Evolutionary conservation across 768 basidiomycete genomes (phyloP).

Genomic region (Coprinellus aureogranulatus): DNA sequence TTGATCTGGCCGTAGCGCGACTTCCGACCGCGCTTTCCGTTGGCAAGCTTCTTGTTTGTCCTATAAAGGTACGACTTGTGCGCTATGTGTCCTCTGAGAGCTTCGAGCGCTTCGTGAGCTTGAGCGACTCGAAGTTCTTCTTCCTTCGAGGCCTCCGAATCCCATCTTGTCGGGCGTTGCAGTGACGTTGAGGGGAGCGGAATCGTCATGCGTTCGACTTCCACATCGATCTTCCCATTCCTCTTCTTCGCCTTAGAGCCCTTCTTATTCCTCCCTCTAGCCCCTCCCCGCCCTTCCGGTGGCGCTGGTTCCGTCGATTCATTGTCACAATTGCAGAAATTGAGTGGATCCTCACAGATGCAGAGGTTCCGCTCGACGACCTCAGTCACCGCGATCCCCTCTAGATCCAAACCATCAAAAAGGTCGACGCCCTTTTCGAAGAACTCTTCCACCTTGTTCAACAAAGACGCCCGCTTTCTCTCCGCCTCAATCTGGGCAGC

Average conservation of each 20-base stretch:
- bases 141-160: neutral
- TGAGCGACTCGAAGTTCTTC: neutral
- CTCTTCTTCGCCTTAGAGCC: too few relatives aligned
- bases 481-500: neutral
- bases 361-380: neutral
- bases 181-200: neutral
- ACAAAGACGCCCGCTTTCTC: neutral
- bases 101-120: neutral
- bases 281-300: too few relatives aligned
- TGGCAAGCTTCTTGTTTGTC: neutral
- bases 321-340: too few relatives aligned
- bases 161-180: neutral
- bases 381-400: neutral
- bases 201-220: neutral
- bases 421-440: too few relatives aligned
- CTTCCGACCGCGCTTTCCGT: neutral
- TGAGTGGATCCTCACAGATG: too few relatives aligned
- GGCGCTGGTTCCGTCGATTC: too few relatives aligned
- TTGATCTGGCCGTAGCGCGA: neutral
- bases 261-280: too few relatives aligned
- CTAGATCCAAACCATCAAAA: too few relatives aligned
- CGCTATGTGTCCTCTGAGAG: neutral
- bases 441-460: too few relatives aligned
- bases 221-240: too few relatives aligned
- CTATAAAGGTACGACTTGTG: slow-evolving; percentile 1